A percentile compares a stretch with the other conserved stretches of the same genome.
Conservation (phyloP, 495 filamentous ascomycete genomes). For the Aspergillus conjunctus region DNA sequence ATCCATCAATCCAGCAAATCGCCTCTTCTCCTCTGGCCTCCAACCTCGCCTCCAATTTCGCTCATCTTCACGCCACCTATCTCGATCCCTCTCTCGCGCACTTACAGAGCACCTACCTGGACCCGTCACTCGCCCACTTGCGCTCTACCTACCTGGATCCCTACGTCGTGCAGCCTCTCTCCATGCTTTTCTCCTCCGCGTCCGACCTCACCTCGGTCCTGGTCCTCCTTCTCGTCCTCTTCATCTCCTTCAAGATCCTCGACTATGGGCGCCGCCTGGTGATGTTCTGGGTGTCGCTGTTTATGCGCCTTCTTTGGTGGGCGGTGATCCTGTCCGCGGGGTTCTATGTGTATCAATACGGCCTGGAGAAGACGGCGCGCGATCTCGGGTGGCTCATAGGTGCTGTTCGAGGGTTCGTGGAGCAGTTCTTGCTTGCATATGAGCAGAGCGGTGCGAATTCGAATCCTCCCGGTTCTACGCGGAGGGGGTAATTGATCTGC, state of each 20-base stretch:
- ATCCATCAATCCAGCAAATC: slow-evolving; percentile 34
- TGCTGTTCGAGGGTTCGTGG: slow-evolving; percentile 57
- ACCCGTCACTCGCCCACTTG: slow-evolving; percentile 45
- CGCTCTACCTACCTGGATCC: slow-evolving; percentile 43
- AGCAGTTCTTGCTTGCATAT: slow-evolving; percentile 45
- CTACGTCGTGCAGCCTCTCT: slow-evolving; percentile 30
- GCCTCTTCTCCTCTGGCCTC: slow-evolving; percentile 19
- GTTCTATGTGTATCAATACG: slow-evolving; percentile 62
- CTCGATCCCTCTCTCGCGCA: slow-evolving; percentile 45
- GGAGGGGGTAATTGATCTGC: slow-evolving; percentile 4
- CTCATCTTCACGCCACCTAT: slow-evolving; percentile 40
- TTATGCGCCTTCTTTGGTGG: slow-evolving; percentile 62
- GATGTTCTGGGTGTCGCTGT: slow-evolving; percentile 71
- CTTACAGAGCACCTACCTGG: slow-evolving; percentile 40
- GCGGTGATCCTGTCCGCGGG: slow-evolving; percentile 49
- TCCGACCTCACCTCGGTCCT: slow-evolving; percentile 65
- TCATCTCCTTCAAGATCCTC: slow-evolving; percentile 68
- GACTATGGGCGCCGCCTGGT: slow-evolving; percentile 66
- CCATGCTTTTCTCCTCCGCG: slow-evolving; percentile 52
- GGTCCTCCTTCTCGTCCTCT: slow-evolving; percentile 54
- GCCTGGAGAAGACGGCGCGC: slow-evolving; percentile 58
- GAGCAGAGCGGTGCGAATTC: slow-evolving; percentile 7
- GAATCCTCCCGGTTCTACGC: slow-evolving; percentile 3
- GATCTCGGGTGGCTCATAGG: slow-evolving; percentile 61
- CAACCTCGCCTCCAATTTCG: slow-evolving; percentile 22